Evolutionary conservation across 257 asterid genomes (phyloP).

Genomic region (Penstemon eatonii): DNA sequence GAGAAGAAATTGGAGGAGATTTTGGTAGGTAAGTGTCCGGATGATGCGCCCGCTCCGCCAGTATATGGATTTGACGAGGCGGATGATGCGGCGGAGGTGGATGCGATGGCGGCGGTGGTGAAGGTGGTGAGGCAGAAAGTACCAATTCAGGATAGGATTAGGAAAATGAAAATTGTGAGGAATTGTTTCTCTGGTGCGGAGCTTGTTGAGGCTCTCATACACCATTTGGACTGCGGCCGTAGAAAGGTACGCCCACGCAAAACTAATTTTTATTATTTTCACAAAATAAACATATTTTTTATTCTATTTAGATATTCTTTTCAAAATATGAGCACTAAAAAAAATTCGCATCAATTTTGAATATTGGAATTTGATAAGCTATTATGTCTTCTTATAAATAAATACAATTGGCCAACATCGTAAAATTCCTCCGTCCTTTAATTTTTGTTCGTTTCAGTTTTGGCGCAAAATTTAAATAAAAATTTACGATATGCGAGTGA

Average conservation of each 20-base stretch:
- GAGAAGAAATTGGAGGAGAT: slow-evolving; percentile 73
- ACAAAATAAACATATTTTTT: too few relatives aligned
- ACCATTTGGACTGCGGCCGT: slow-evolving; percentile 75
- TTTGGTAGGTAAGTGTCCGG: slow-evolving; percentile 70
- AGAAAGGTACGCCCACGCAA: slow-evolving; percentile 47
- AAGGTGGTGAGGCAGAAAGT: slow-evolving; percentile 65
- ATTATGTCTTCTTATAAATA: too few relatives aligned
- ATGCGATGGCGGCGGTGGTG: slow-evolving; percentile 62
- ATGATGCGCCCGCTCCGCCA: slow-evolving; percentile 80
- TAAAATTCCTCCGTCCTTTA: too few relatives aligned
- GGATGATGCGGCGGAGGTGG: slow-evolving; percentile 47
- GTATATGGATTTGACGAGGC: slow-evolving; percentile 78
- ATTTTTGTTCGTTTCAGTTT: too few relatives aligned
- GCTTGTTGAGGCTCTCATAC: slow-evolving; percentile 74
- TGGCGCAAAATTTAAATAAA: too few relatives aligned
- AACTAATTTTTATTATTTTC: too few relatives aligned
- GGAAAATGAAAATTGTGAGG: slow-evolving; percentile 81
- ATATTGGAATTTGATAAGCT: too few relatives aligned
- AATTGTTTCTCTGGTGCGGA: slow-evolving; percentile 85
- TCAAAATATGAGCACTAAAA: too few relatives aligned
- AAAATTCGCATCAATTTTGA: too few relatives aligned
- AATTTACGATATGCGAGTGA: too few relatives aligned
- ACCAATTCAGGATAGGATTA: slow-evolving; percentile 84
- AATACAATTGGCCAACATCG: too few relatives aligned
- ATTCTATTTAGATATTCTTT: too few relatives aligned